Base-by-base conservation (phyloP, 176 grass and related monocot species). In the Avena sativa region DNA sequence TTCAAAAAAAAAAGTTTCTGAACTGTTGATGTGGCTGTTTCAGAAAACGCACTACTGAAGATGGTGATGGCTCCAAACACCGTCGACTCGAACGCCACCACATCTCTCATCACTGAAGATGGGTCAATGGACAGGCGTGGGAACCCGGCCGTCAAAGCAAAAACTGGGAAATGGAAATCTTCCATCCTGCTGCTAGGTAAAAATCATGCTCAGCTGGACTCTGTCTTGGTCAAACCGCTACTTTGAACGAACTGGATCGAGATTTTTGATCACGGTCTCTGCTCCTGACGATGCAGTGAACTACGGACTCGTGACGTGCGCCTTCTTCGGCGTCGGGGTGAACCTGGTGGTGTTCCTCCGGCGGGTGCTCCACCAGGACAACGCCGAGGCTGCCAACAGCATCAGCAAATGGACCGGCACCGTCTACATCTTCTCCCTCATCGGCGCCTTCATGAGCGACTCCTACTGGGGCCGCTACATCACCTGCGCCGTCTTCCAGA, bases 341-440 rank as follows among this genome's bases (percentile, higher is more conserved):
- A 97, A 97, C 74, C 85, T 97, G 0, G 95, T 97, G 58, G 90
- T 97, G 81, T 97, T 94, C 86, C 83, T 97, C 30, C 93, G 90
- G 4, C 76, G 92, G 53, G 92, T 97, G 51, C 85, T 97, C 16
- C 86, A 88, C 38, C 92, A 97, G 88, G 87, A 64, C 38, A 94
- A 88, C 86, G 95, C 89, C 8, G 89, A 92, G 56, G 95, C 95
- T 0, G 95, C 92, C 66, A 94, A 97, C 76, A 94, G 85, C 80
- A 91, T 97, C 70, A 97, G 95, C 90, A 94, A 97, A 63, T 97
- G 95, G 95, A 97, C 92, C 2, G 95, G 95, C 49, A 97, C 95
- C 15, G 95, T 91, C 25, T 97, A 94, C 76, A 94, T 94, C 71
- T 97, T 97, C 64, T 97, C 95, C 0, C 95, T 97, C 51, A 84